Evolutionary conservation across 108 stramenopile genomes (phyloP), one percentile per base, ranked within the genome.

Genomic region (Stephanodiscus triporus): DNA sequence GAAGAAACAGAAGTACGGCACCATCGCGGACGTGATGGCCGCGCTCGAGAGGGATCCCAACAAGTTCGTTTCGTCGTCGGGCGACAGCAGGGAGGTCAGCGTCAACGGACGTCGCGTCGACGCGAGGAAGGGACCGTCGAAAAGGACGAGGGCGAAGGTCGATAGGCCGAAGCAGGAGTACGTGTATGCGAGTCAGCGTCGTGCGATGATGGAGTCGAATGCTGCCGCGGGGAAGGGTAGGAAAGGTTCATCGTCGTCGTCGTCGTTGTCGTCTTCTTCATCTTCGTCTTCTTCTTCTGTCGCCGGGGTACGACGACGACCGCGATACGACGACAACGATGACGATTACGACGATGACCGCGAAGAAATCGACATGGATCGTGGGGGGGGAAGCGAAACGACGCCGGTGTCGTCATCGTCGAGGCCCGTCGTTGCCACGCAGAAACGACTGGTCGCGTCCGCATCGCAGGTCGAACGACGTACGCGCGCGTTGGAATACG

Each of bases 131-230:
- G 84, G 86, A 66, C 63, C 29, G 32, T 77, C 65, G 26, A 76
- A 51, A 26, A 75, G 91, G 6, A 82, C 89, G 42, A 68, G 91
- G n/a, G 63, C 70, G 30, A 80, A 78, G 22, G 88, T 87, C 24
- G 88, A 92, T 22, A 56, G 84, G 45, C 91, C 91, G 0, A 71
- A 89, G 42, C 91, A 92, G 75, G 63, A 62, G 53, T 92, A 89
- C 70, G 40, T 89, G 64, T 92, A 92, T 68, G 84, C 84, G 26
- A 63, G 76, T 17, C 91, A 92, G 66, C 78, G 83, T 14, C 49
- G 64, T 40, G 64, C 57, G 22, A 55, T 26, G 38, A n/a, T n/a
- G n/a, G n/a, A n/a, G n/a, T n/a, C n/a, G n/a, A n/a, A n/a, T n/a
- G n/a, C n/a, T n/a, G n/a, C n/a, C n/a, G n/a, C n/a, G n/a, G n/a